phyloP scores from a whole-genome alignment of 306 rosid genomes.

The Citrullus mucosospermus region DNA sequence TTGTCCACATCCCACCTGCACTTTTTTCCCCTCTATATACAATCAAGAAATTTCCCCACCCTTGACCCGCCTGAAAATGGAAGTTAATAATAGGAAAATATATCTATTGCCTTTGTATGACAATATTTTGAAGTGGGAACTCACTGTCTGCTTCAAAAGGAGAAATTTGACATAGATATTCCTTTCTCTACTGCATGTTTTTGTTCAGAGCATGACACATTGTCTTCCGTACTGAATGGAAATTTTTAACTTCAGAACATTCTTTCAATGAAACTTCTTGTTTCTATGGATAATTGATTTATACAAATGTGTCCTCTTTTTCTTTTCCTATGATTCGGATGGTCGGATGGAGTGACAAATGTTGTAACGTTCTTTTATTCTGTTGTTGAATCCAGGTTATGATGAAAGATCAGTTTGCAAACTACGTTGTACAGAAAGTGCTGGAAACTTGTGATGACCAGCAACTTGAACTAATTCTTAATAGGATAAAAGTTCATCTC shows the following conservation, averaged over 20 bases:
- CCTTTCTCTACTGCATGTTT: neutral
- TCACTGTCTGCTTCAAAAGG: neutral
- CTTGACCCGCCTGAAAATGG: neutral
- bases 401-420: constrained; percentile 60
- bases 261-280: neutral
- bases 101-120: neutral
- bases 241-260: neutral
- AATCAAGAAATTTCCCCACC: neutral
- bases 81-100: neutral
- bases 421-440: constrained; percentile 52
- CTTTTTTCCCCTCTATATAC: neutral
- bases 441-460: constrained; percentile 56
- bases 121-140: neutral
- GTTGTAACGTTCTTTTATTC: neutral
- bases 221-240: neutral
- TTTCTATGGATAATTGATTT: neutral
- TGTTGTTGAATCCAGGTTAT: constrained; percentile 24
- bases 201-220: neutral
- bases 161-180: neutral
- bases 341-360: neutral
- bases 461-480: constrained; percentile 52
- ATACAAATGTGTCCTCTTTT: neutral
- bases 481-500: constrained; percentile 43
- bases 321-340: neutral
- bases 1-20: constrained; percentile 5